These are phyloP conservation scores for Amanita fuliginea DNA, from an alignment of 768 basidiomycete genomes.

Conservation along the genomic window DNA sequence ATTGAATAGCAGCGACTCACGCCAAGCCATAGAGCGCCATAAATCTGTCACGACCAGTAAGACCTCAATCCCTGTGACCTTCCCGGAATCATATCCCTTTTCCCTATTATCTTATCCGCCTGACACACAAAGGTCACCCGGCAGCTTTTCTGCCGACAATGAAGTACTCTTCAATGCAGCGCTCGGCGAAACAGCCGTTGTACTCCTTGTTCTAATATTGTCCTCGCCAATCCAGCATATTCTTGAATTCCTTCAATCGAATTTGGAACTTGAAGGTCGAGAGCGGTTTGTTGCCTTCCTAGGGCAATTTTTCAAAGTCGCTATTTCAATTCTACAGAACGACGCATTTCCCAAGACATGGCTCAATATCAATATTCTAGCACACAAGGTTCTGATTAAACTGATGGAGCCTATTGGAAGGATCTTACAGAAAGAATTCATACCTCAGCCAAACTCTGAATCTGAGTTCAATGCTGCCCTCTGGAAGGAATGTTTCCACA, in stretches of 20 bases:
- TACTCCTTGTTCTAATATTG: constrained; percentile 71
- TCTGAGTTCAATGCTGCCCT: constrained; percentile 62
- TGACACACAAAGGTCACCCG: constrained; percentile 25
- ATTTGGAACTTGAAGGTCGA: constrained; percentile 81
- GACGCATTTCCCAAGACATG: constrained; percentile 86
- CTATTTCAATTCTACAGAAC: constrained; percentile 70
- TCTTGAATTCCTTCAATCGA: constrained; percentile 65
- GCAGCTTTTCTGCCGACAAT: constrained; percentile 28
- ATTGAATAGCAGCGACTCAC: constrained; percentile 56
- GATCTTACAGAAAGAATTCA: constrained; percentile 71
- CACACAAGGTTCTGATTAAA: constrained; percentile 81
- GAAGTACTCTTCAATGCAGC: constrained; percentile 57
- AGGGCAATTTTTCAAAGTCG: constrained; percentile 71
- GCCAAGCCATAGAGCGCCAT: constrained; percentile 58
- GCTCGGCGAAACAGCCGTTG: constrained; percentile 78
- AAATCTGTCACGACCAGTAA: constrained; percentile 49
- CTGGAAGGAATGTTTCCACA: constrained; percentile 75
- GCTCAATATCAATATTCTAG: constrained; percentile 85
- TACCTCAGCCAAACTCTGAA: constrained; percentile 56
- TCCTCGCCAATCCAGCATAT: constrained; percentile 75
- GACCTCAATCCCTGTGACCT: constrained; percentile 60
- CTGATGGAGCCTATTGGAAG: constrained; percentile 75
- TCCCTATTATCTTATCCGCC: constrained; percentile 64
- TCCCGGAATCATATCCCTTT: constrained; percentile 93
- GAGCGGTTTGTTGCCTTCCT: constrained; percentile 67